These are phyloP conservation scores for Acacia crassicarpa DNA, from an alignment of 306 rosid species.

Conservation along the genomic window DNA sequence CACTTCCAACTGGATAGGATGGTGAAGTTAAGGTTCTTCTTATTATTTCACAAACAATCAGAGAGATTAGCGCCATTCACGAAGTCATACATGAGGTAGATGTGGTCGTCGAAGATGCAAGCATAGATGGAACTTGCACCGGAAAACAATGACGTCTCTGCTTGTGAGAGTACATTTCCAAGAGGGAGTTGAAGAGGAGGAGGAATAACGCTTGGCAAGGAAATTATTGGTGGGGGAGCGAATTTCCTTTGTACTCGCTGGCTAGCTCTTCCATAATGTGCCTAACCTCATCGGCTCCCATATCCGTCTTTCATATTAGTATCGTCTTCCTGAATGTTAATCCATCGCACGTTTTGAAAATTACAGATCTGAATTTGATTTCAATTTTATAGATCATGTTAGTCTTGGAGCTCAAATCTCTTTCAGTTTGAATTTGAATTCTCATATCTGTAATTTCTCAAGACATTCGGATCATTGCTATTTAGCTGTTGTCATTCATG, in stretches of 20 bases:
- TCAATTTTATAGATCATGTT: too few relatives aligned
- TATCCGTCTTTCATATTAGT: too few relatives aligned
- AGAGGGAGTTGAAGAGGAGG: constrained; percentile 58
- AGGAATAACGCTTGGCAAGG: constrained; percentile 59
- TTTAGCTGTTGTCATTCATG: too few relatives aligned
- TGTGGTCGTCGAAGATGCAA: constrained; percentile 67
- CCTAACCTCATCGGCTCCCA: too few relatives aligned
- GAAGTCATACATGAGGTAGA: constrained; percentile 73
- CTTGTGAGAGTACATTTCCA: constrained; percentile 84
- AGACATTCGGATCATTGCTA: too few relatives aligned
- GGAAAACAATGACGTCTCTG: constrained; percentile 69
- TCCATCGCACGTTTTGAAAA: too few relatives aligned
- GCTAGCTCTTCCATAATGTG: too few relatives aligned
- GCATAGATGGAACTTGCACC: constrained; percentile 76
- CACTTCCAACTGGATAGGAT: constrained; percentile 63
- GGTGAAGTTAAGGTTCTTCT: constrained; percentile 50
- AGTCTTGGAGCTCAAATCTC: too few relatives aligned
- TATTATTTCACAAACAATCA: constrained; percentile 57
- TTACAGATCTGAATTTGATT: too few relatives aligned
- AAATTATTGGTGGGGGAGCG: constrained; percentile 75
- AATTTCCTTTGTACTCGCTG: constrained; percentile 36
- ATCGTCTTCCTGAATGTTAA: too few relatives aligned
- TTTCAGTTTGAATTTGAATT: too few relatives aligned
- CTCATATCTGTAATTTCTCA: too few relatives aligned
- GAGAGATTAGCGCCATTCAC: constrained; percentile 66